Percentiles rank a stretch among this genome's conserved stretches.
Evolutionary conservation across 2,329 filamentous ascomycete genomes (phyloP).

Genomic region (Trichoderma breve): DNA sequence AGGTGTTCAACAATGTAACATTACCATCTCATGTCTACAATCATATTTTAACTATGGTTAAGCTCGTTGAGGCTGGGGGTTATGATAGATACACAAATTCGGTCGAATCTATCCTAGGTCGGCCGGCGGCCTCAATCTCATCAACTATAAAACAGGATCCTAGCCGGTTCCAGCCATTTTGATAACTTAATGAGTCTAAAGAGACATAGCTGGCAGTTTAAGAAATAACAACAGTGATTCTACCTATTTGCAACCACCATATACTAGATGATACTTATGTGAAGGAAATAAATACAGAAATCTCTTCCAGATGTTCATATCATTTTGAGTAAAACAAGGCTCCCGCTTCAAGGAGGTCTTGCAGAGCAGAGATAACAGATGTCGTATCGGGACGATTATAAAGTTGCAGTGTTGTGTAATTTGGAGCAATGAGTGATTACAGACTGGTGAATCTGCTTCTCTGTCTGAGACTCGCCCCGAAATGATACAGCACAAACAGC

Average conservation of each 20-base stretch:
- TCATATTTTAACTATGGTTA: background rate
- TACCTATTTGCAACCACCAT: background rate
- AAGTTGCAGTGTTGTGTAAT: too few species aligned
- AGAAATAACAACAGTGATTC: background rate
- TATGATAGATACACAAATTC: background rate
- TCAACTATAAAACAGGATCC: background rate
- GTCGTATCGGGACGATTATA: too few species aligned
- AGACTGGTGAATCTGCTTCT: too few species aligned
- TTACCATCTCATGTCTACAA: background rate
- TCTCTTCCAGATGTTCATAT: too few species aligned
- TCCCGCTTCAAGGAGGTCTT: too few species aligned
- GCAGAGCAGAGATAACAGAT: too few species aligned
- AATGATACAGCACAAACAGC: too few species aligned
- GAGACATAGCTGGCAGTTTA: background rate
- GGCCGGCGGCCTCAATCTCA: background rate
- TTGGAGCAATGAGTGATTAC: too few species aligned
- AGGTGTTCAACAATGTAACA: background rate
- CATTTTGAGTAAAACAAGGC: too few species aligned
- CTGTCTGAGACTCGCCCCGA: too few species aligned
- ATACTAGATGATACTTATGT: background rate
- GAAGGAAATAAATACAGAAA: too few species aligned
- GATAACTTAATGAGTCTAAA: background rate
- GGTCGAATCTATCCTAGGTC: background rate
- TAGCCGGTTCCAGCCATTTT: background rate
- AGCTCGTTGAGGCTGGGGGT: background rate